Base-by-base conservation (phyloP, 305 asterid genomes). In the Solanum hybrid region DNA sequence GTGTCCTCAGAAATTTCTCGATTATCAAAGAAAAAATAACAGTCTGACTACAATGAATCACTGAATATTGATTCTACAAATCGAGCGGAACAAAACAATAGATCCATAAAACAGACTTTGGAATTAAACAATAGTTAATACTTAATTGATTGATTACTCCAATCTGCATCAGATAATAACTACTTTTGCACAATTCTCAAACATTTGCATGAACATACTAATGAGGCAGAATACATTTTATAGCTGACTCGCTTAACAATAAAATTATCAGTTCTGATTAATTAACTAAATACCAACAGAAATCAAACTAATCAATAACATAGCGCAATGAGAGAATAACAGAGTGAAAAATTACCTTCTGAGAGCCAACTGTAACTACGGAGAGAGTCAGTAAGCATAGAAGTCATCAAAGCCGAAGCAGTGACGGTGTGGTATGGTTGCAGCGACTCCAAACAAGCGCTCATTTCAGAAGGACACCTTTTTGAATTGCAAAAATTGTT, bases 351-450 rank as follows among this genome's bases (percentile, higher is more conserved):
- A 92, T 31, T 87, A 97, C 99, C 99, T 92, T 97, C 97, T 4
- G 98, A 93, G 79, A 97, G 97, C 98, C 99, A 95, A 75, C 95
- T 95, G 88, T 92, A 95, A 90, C 98, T 97, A 86, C 93, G 92
- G 90, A 95, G 94, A 89, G 98, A 94, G 90, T 91, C 94, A 9
- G 97, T 95, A 68, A 97, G 99, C 97, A 95, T 96, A 3, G 99
- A 97, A 2, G 98, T 97, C 99, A 97, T 95, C 97, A 97, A 93
- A 10, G 98, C 97, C 2, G 99, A 96, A 38, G 99, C 99, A 4
- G 98, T 96, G 61, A 94, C 97, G 2, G 98, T 92, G 92, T 97
- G 99, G 94, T 89, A 94, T 31, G 99, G 99, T 92, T 94, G 97
- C 94, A 96, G 88, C 37, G 99, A 94, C 93, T 93, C 99, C 92